Percentiles rank a stretch among this genome's conserved stretches.
Conservation (phyloP, 1,284 basidiomycete genomes). For the Puccinia hordei region DNA sequence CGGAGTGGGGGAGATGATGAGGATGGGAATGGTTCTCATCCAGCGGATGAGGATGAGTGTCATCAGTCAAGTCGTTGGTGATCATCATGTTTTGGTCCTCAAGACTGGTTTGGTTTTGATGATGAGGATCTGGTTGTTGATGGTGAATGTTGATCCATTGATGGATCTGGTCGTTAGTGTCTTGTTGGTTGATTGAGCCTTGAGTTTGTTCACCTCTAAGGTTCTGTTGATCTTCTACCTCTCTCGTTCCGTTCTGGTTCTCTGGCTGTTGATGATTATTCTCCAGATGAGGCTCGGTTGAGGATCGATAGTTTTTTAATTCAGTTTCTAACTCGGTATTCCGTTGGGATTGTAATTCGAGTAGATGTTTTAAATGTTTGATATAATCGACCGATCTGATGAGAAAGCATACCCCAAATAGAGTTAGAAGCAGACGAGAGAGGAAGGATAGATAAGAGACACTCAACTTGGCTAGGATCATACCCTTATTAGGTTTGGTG, state of each 20-base stretch:
- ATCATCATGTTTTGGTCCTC: conserved; percentile 10
- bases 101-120: neutral
- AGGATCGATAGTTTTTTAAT: neutral
- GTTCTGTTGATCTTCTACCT: neutral
- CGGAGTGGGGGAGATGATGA: neutral
- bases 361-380: conserved; percentile 57
- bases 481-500: conserved; percentile 58
- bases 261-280: neutral
- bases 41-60: neutral
- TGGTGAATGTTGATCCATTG: conserved; percentile 18
- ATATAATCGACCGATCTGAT: conserved; percentile 59
- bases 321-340: conserved; percentile 56
- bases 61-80: neutral
- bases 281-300: no score
- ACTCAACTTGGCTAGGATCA: conserved; percentile 54
- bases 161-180: conserved; percentile 2
- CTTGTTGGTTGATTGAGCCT: neutral
- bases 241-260: neutral
- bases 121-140: neutral
- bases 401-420: neutral
- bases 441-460: neutral
- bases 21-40: neutral
- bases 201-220: neutral
- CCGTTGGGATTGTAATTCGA: conserved; percentile 56
- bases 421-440: no score